Evolutionary conservation across 805 yeast genomes (phyloP), one percentile per base, ranked within the genome.

Genomic region (Ogataea paraovalis): DNA sequence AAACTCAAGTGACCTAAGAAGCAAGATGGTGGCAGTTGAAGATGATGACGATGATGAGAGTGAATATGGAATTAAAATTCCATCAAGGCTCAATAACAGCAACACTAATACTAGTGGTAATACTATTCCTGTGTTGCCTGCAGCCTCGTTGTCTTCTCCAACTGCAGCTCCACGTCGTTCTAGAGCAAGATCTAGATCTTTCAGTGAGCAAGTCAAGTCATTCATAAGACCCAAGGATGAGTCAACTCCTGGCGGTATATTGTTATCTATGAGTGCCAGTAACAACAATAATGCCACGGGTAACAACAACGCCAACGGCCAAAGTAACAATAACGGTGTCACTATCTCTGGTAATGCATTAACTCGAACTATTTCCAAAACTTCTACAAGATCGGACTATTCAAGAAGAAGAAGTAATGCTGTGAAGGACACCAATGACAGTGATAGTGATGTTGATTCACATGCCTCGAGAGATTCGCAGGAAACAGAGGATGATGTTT

Each of bases 401-500:
- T 59, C 63, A 4, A 54, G 58, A 41, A 49, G 39, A 23, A 48
- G 55, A 19, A 51, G 48, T 12, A 52, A 50, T 34, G 44, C 30
- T 16, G 45, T 47, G 28, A 56, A 51, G 12, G 50, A 50, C 3
- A 51, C 63, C 4, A 48, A 49, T 34, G 69, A 67, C 13, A 65
- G 70, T 37, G 89, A 83, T 57, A 77, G 82, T 50, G 92, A 85
- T 54, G 76, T 75, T 19, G 85, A 79, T 56, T 85, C 91, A 1
- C 87, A 80, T 56, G 86, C 83, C 1, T 84, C 92, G 9, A 74
- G 89, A 54, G 80, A 83, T 18, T 83, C 91, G 3, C 96, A 87
- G 57, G 97, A 90, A 61, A 89, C 96, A 0, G 98, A 92, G 60
- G 97, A 89, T 62, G 98, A 92, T 76, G 99, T 92, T 40, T 92